Evolutionary conservation across 169 alveolate genomes (phyloP), one percentile per base, ranked within the genome.

Genomic region (Eimeria maxima): DNA sequence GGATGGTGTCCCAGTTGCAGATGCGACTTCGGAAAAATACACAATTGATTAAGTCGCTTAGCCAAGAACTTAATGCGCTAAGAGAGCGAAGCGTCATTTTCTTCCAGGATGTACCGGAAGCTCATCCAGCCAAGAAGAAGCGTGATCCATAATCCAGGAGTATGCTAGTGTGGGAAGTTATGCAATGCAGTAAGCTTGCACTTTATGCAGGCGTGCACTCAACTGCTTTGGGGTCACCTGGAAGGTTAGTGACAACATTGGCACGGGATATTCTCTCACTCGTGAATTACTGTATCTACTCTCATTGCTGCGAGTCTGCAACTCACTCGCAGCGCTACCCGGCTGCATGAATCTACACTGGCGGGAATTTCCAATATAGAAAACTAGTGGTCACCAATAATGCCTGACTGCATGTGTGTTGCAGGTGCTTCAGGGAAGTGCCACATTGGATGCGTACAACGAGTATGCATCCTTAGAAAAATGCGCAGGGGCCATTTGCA

Each of bases 31-130:
- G 80, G 47, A 50, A 87, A n/a, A 87, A 60, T 45, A 42, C 38
- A 44, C 63, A 63, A 44, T 20, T 60, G 83, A 65, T 87, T 18
- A 65, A 87, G 53, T 42, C 65, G 10, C 94, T 87, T 18, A 33
- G 67, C 38, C 50, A 27, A 24, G 71, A 87, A 29, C 94, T 87
- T 42, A 87, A 87, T 45, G 22, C n/a, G 29, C 53, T 87, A n/a
- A 4, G 94, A 42, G 94, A 60, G 53, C 78, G 94, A 20, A 87
- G 63, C 83, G 94, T 87, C 81, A 87, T 87, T 42, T 65, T 87
- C 53, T 87, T 38, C 50, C 94, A 87, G 83, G 83, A 87, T 65
- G 67, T 42, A 87, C 94, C 78, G 50, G 60, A 87, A 87, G 69
- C 74, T 6, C 57, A n/a, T 45, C 88, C 88, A 29, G n/a, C 16